Percentiles rank a stretch among this genome's conserved stretches.
These are phyloP conservation scores for Nowakowskiella sp. DNA, from an alignment of 192 early-diverging fungal genomes.

Conservation along the genomic window DNA sequence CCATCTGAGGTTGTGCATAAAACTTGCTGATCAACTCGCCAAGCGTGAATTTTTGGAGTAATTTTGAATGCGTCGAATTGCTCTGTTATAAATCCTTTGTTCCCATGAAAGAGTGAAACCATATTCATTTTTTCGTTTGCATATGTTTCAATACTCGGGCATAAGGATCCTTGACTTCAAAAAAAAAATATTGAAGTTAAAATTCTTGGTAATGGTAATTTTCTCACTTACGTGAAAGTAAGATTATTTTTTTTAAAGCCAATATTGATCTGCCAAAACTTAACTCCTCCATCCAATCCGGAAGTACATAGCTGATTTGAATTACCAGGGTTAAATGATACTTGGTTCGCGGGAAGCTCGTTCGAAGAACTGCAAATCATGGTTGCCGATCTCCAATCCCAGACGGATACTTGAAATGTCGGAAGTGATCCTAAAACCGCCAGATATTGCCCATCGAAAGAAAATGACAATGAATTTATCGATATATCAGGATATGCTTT, in stretches of 20 bases:
- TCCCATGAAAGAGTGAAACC: too few species aligned
- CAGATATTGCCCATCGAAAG: constrained; percentile 40
- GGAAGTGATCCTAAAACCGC: constrained; percentile 39
- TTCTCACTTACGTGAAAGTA: constrained; percentile 24
- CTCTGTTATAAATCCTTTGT: too few species aligned
- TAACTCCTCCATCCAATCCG: constrained; percentile 21
- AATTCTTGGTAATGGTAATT: not conserved
- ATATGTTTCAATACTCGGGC: too few species aligned
- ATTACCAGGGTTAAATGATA: constrained; percentile 46
- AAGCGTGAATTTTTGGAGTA: constrained; percentile 3
- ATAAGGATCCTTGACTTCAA: not conserved
- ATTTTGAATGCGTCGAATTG: constrained; percentile 12
- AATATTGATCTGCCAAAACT: constrained; percentile 40
- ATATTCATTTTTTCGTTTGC: too few species aligned
- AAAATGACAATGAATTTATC: constrained; percentile 30
- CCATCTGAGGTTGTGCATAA: constrained; percentile 6
- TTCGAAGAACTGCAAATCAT: constrained; percentile 19
- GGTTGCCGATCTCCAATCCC: constrained; percentile 35
- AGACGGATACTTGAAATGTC: constrained; percentile 29
- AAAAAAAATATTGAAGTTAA: not conserved
- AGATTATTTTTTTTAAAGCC: constrained; percentile 31
- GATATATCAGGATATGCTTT: constrained; percentile 18
- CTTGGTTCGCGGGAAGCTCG: constrained; percentile 12
- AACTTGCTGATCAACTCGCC: constrained; percentile 17
- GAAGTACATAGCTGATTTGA: constrained; percentile 33